These are phyloP conservation scores for Stylosanthes scabra DNA, from an alignment of 331 rosid species.

Conservation along the genomic window DNA sequence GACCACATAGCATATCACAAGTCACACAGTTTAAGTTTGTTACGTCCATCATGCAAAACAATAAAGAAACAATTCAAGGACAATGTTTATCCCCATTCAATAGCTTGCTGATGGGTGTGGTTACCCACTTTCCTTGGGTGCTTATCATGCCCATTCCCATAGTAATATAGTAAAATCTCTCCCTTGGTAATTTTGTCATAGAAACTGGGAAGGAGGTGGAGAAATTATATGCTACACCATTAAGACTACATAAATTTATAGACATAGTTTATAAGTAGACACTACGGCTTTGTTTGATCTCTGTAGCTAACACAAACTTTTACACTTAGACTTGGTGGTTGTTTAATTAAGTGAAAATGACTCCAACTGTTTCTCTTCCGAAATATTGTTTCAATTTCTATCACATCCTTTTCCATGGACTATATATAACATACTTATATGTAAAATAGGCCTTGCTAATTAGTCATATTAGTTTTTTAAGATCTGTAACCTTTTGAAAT, in stretches of 20 bases:
- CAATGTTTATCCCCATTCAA: too few species aligned
- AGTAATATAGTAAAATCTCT: neutral
- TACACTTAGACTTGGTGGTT: neutral
- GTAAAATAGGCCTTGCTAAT: slow-evolving; percentile 1
- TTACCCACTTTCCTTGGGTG: too few species aligned
- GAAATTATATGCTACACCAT: neutral
- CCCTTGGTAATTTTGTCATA: neutral
- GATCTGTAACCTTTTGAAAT: neutral
- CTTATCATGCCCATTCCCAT: too few species aligned
- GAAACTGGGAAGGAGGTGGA: neutral
- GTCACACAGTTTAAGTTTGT: neutral
- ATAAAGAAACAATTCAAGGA: neutral
- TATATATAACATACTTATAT: neutral
- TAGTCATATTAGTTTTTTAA: slow-evolving; percentile 7
- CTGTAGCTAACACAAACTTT: neutral
- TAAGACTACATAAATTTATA: neutral
- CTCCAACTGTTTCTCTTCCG: neutral
- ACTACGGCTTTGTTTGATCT: neutral
- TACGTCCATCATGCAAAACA: neutral
- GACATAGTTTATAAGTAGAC: neutral
- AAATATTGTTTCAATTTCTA: neutral
- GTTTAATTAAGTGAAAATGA: slow-evolving; percentile 3
- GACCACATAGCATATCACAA: neutral
- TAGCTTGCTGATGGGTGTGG: too few species aligned
- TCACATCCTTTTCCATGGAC: neutral